Evolutionary conservation across 2,329 filamentous ascomycete genomes (phyloP), one percentile per base, ranked within the genome.

Genomic region (Fusarium caatingaense): DNA sequence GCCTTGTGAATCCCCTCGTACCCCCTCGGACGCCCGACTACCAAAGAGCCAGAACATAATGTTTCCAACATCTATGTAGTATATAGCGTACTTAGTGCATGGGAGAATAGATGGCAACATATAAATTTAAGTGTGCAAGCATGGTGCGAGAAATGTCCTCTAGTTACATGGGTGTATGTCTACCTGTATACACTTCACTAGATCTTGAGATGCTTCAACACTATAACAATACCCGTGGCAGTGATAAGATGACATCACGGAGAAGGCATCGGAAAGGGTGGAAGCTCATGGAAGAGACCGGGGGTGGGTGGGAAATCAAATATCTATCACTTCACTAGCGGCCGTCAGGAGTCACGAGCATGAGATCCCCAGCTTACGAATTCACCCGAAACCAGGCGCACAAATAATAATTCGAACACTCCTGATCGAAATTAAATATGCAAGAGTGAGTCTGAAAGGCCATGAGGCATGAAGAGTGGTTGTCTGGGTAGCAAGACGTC

Each of bases 1-100:
- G 10, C 46, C 34, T 56, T 53, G 55, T 40, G 67, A 71, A 64
- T 64, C 45, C 45, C 58, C 58, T 64, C 54, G 40, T 40, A 25
- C 47, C 23, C n/a, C 8, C 25, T 28, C 15, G 34, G 47, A 56
- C 54, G 60, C 54, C 34, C 21, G 8, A 7, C 10, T n/a, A 41
- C 37, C 37, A 44, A 25, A 23, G 23, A 13, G 44, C 5, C 55
- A 67, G 5, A 23, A 37, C 15, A 23, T 23, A 37, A 1, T 4
- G 21, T 23, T 15, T 11, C 4, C 5, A 3, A 30, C 4, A 2
- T 4, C 12, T 2, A 11, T 1, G 30, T 13, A 2, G 5, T 1
- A 16, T 7, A 0, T 4, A 2, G 5, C 4, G 25, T 16, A 13
- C 1, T 37, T 7, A 2, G 3, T 0, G 3, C 2, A 4, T 9